A percentile compares a stretch with the other conserved stretches of the same genome.
These are phyloP conservation scores for Trypanosoma mega DNA, from an alignment of 208 protist genomes.

Conservation along the genomic window DNA sequence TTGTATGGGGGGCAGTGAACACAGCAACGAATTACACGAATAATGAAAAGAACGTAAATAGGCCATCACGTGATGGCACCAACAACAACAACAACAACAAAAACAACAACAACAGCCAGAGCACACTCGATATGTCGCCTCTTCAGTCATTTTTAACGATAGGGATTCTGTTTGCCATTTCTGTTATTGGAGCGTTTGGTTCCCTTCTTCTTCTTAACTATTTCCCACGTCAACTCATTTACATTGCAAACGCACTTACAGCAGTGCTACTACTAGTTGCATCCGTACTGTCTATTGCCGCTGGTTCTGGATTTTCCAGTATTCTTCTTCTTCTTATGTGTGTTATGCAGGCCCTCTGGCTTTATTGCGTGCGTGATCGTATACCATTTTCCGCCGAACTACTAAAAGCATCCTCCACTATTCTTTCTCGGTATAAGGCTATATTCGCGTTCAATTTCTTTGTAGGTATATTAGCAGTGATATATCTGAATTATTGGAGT, in stretches of 20 bases:
- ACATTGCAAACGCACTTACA: constrained; percentile 25
- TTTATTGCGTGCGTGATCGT: constrained; percentile 54
- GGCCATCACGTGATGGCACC: not conserved
- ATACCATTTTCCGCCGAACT: constrained; percentile 80
- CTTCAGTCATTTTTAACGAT: not conserved
- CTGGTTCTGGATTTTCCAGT: constrained; percentile 8
- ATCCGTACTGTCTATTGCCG: constrained; percentile 16
- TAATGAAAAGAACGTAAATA: not conserved
- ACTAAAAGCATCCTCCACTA: constrained; percentile 38
- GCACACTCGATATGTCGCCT: too few relatives aligned
- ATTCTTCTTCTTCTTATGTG: constrained; percentile 22
- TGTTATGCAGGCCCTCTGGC: constrained; percentile 28
- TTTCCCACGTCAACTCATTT: constrained; percentile 29
- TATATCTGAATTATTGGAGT: constrained; percentile 62
- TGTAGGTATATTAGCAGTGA: constrained; percentile 25
- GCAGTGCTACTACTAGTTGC: constrained; percentile 21
- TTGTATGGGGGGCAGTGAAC: constrained; percentile 30
- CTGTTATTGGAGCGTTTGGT: constrained; percentile 14
- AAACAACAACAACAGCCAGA: not conserved
- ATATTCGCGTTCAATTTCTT: constrained; percentile 51
- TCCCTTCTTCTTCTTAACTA: constrained; percentile 24
- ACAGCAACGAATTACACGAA: constrained; percentile 8
- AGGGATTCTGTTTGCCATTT: constrained; percentile 7
- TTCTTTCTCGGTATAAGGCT: constrained; percentile 56
- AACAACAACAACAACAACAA: not conserved